Percentiles rank a stretch among this genome's conserved stretches.
Conservation (phyloP, 148 eudicot species). For the Rhododendron molle region DNA sequence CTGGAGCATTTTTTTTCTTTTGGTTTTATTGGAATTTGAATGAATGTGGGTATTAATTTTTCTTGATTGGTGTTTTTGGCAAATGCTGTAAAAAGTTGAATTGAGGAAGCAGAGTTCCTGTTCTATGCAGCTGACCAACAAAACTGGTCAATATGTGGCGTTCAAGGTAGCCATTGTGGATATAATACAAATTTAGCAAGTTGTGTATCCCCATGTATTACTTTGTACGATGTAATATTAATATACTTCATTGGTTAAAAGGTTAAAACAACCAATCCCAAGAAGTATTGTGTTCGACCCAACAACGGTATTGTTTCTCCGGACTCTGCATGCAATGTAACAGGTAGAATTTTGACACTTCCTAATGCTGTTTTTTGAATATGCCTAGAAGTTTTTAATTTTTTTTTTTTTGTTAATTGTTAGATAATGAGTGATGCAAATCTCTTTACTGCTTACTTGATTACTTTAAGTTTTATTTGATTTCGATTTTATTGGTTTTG, state of each 20-base stretch:
- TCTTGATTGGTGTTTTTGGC: conserved; percentile 22
- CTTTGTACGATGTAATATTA: conserved; percentile 15
- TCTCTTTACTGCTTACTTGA: background rate
- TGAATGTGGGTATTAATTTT: conserved; percentile 15
- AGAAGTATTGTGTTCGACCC: conserved; percentile 86
- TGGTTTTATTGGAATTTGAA: conserved; percentile 1
- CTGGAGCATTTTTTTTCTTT: background rate
- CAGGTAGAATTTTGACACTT: conserved; percentile 37
- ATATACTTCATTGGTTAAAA: conserved; percentile 18
- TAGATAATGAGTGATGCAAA: background rate
- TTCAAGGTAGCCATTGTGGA: conserved; percentile 53
- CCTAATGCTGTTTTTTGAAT: background rate
- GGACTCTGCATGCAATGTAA: conserved; percentile 54
- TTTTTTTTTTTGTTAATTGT: background rate
- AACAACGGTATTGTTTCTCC: conserved; percentile 78
- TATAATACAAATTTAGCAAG: background rate
- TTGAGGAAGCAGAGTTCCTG: conserved; percentile 54
- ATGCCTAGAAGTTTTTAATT: background rate
- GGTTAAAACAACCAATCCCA: conserved; percentile 95
- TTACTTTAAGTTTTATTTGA: conserved; percentile 1
- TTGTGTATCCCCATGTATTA: conserved; percentile 7
- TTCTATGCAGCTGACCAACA: conserved; percentile 54
- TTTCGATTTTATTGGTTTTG: conserved; percentile 6
- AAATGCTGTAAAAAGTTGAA: conserved; percentile 31
- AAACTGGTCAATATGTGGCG: conserved; percentile 51